phyloP scores from a whole-genome alignment of 2,329 filamentous ascomycete species.

The Fusarium domesticum region DNA sequence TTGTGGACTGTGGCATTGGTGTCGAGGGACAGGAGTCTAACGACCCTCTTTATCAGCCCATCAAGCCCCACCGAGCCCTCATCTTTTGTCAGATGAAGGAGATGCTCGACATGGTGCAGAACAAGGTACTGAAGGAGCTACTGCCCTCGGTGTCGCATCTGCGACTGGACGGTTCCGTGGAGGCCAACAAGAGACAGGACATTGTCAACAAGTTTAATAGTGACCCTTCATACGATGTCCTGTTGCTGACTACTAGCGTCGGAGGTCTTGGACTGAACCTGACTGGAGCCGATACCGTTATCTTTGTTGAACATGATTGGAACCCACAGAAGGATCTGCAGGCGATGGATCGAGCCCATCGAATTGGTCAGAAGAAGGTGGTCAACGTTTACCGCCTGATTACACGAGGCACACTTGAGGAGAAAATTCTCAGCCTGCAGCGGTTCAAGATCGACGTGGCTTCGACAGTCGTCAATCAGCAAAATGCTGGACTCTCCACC shows the following conservation, averaged over 20 bases:
- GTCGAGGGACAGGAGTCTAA: constrained; percentile 61
- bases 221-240: constrained; percentile 91
- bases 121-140: constrained; percentile 83
- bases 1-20: constrained; percentile 99
- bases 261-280: constrained; percentile 92
- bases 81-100: constrained; percentile 99
- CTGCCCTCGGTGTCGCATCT: constrained; percentile 91
- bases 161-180: constrained; percentile 89
- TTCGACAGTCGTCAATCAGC: constrained; percentile 96
- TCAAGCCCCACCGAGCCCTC: constrained; percentile 91
- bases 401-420: constrained; percentile 90
- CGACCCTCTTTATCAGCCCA: constrained; percentile 69
- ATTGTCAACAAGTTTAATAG: constrained; percentile 99
- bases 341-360: constrained; percentile 97
- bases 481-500: constrained; percentile 87
- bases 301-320: constrained; percentile 99
- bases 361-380: constrained; percentile 99
- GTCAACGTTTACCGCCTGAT: constrained; percentile 98
- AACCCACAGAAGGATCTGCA: constrained; percentile 98
- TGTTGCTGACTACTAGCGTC: constrained; percentile 91
- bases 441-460: constrained; percentile 99
- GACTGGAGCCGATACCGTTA: constrained; percentile 96
- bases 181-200: constrained; percentile 89
- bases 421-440: constrained; percentile 97
- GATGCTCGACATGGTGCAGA: constrained; percentile 99